These are phyloP conservation scores for Myriosclerotinia curreyana DNA, from an alignment of 2,329 filamentous ascomycete genomes.

Conservation along the genomic window DNA sequence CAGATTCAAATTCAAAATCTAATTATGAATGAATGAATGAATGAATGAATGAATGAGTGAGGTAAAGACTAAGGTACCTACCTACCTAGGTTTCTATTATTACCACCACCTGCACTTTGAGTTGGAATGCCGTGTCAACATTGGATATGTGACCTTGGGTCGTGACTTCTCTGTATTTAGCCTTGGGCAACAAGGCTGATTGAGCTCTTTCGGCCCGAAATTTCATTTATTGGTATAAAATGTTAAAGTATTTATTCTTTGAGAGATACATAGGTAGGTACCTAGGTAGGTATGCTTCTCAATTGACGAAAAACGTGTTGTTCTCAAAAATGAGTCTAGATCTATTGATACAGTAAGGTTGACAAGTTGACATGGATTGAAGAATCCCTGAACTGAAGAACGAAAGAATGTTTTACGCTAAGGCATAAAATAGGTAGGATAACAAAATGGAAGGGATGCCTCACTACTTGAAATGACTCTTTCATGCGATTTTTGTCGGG, in stretches of 20 bases:
- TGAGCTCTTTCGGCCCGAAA: conserved; percentile 18
- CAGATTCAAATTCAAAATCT: no score
- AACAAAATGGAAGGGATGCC: conserved; percentile 14
- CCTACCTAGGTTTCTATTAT: neutral
- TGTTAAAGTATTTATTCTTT: neutral
- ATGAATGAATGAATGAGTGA: neutral
- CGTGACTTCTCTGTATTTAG: conserved; percentile 21
- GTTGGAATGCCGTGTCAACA: neutral
- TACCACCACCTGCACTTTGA: neutral
- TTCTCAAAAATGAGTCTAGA: neutral
- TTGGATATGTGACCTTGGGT: neutral
- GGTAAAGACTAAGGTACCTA: no score
- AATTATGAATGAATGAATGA: neutral
- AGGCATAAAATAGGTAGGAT: neutral
- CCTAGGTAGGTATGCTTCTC: no score
- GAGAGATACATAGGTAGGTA: neutral
- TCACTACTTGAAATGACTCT: neutral
- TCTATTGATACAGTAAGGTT: neutral
- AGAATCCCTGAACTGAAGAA: conserved; percentile 11
- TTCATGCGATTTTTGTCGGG: neutral
- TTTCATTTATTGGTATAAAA: neutral
- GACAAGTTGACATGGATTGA: conserved; percentile 21
- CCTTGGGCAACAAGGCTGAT: conserved; percentile 24
- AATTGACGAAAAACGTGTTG: neutral
- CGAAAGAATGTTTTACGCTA: conserved; percentile 16